Conservation (phyloP, 495 filamentous ascomycete genomes). For the Cercophora newfieldiana region DNA sequence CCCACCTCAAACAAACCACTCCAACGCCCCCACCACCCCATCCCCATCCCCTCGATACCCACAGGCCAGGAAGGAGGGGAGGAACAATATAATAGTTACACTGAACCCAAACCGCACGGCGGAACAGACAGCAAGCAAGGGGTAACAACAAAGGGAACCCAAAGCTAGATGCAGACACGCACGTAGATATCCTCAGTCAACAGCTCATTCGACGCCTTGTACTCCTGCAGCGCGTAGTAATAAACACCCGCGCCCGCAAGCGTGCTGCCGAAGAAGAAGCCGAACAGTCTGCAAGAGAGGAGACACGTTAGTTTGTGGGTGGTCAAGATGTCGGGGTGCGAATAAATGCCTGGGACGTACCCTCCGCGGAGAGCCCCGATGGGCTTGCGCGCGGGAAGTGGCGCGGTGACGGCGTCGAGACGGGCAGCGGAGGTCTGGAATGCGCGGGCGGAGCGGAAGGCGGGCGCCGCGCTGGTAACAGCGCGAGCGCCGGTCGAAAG, state of each 20-base stretch:
- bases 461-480: conserved; percentile 26
- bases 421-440: conserved; percentile 51
- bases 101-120: conserved; percentile 3
- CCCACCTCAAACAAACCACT: neutral
- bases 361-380: conserved; percentile 91
- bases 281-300: conserved; percentile 66
- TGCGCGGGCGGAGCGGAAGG: conserved; percentile 28
- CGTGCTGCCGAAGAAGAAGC: conserved; percentile 86
- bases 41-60: neutral
- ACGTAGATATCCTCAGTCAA: conserved; percentile 96
- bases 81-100: conserved; percentile 24
- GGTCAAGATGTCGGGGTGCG: neutral
- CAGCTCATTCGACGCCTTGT: conserved; percentile 89
- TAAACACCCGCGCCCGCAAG: conserved; percentile 79
- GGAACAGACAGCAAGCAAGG: neutral
- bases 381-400: conserved; percentile 73
- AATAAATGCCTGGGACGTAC: conserved; percentile 60
- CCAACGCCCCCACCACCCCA: conserved; percentile 4
- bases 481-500: conserved; percentile 41
- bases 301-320: neutral
- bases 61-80: neutral
- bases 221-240: conserved; percentile 89
- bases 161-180: conserved; percentile 56
- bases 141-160: neutral
- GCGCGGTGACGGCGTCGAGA: conserved; percentile 39